Base-by-base conservation (phyloP, 768 basidiomycete species). In the Rhodosporidiobolus sp. region DNA sequence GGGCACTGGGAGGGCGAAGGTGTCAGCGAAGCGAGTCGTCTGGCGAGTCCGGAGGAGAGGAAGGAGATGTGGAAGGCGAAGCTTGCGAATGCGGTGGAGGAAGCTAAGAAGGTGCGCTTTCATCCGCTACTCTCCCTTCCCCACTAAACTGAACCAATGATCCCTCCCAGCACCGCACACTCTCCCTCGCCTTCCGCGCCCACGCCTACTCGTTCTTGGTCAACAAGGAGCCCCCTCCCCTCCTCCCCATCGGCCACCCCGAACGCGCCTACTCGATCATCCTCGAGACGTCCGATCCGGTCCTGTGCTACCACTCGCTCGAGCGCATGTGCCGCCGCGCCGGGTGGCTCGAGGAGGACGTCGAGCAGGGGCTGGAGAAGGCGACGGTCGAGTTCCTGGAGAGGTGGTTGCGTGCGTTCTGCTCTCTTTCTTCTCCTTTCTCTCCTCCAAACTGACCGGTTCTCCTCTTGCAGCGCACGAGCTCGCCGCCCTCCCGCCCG, bases 81-180 rank as follows among this genome's bases (percentile, higher is more conserved):
- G 54, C 52, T 57, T 43, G 20, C 3, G 45, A 45, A 53, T 12
- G 58, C 43, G n/a, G 22, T 74, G 6, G 20, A 8, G 7, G 62
- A 65, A 22, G 69, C 69, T 17, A 65, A 60, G 24, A n/a, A 16
- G 48, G 73, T 74, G 45, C 35, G 67, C 32, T 30, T 7, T 30
- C 11, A 16, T 59, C 60, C 4, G 0, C 57, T 30, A 20, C 9
- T 32, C 46, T 50, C 54, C 6, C 38, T 58, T 26, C 8, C 46
- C 17, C 34, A 52, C n/a, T 57, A 3, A 28, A 2, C 52, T 30
- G 22, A 14, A 7, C 45, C 20, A 7, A 7, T 43, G 8, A 20
- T 12, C 43, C 5, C 3, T 3, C 2, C 5, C 60, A 74, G 73
- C 14, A 6, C 3, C 60, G 53, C 24, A 69, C 60, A 35, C 32